Evolutionary conservation across 1,284 basidiomycete species (phyloP).

Genomic region (Microbotryum violaceum): DNA sequence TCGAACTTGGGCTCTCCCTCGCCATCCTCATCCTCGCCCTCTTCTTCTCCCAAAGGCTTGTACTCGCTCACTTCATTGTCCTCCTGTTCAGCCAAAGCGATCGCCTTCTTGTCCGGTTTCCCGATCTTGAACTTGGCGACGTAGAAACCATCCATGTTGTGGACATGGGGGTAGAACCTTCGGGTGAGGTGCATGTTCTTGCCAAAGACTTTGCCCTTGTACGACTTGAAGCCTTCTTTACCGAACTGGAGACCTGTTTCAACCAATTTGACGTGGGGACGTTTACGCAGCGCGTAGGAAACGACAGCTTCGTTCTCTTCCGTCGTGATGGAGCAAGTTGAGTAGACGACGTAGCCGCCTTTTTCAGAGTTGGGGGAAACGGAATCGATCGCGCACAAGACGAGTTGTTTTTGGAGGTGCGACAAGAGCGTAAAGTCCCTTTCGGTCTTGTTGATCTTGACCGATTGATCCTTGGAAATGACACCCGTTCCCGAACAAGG

Average conservation of each 20-base stretch:
- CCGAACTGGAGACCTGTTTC: conserved; percentile 91
- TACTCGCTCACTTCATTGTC: conserved; percentile 14
- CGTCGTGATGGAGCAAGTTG: conserved; percentile 95
- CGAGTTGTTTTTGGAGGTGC: conserved; percentile 96
- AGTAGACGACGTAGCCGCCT: conserved; percentile 94
- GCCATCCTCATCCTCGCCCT: conserved; percentile 3
- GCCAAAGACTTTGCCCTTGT: conserved; percentile 81
- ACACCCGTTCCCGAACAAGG: conserved; percentile 98
- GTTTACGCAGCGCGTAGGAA: conserved; percentile 94
- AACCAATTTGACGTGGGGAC: conserved; percentile 90
- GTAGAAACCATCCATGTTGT: conserved; percentile 91
- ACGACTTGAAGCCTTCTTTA: conserved; percentile 79
- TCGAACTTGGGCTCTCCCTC: conserved; percentile 25
- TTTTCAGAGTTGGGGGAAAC: conserved; percentile 80
- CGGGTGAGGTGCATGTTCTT: conserved; percentile 73
- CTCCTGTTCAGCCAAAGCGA: conserved; percentile 4
- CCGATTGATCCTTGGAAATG: conserved; percentile 93
- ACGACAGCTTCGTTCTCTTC: conserved; percentile 99
- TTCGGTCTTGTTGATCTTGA: conserved; percentile 97
- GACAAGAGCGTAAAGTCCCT: conserved; percentile 90
- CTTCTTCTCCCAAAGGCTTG: conserved; percentile 12
- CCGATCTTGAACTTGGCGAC: conserved; percentile 96
- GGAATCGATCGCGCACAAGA: conserved; percentile 96
- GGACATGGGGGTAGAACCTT: conserved; percentile 72
- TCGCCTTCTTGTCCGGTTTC: conserved; percentile 55